phyloP scores from a whole-genome alignment of 2,329 filamentous ascomycete species.

The Sphaceloma murrayae region DNA sequence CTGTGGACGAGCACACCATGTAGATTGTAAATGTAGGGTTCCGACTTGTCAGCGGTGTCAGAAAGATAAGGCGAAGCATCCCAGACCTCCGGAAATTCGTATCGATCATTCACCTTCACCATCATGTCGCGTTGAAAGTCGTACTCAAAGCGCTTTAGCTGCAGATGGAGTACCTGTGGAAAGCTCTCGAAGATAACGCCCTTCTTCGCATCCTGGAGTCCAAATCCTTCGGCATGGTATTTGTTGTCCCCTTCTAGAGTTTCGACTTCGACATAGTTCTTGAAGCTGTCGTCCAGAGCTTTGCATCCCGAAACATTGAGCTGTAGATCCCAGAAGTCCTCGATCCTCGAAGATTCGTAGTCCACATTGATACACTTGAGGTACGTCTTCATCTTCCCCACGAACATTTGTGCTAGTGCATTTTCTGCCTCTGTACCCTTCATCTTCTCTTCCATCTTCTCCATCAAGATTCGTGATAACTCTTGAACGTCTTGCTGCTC shows the following conservation, averaged over 20 bases:
- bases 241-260: slow-evolving; percentile 98
- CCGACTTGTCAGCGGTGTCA: slow-evolving; percentile 74
- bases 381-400: slow-evolving; percentile 97
- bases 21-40: slow-evolving; percentile 83
- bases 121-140: slow-evolving; percentile 92
- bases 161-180: slow-evolving; percentile 84
- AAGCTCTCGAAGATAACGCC: slow-evolving; percentile 96
- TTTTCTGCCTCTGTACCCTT: slow-evolving; percentile 90
- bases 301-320: slow-evolving; percentile 93
- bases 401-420: slow-evolving; percentile 80
- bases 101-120: slow-evolving; percentile 96
- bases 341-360: slow-evolving; percentile 88
- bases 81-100: slow-evolving; percentile 77
- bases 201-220: slow-evolving; percentile 92
- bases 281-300: slow-evolving; percentile 86
- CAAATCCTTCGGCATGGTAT: slow-evolving; percentile 86
- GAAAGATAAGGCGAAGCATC: slow-evolving; percentile 82
- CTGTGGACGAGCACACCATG: slow-evolving; percentile 95
- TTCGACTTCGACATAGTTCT: slow-evolving; percentile 92
- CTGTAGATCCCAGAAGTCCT: slow-evolving; percentile 99
- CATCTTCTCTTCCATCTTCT: slow-evolving; percentile 94
- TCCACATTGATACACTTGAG: slow-evolving; percentile 98
- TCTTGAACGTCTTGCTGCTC: slow-evolving; percentile 99
- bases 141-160: slow-evolving; percentile 96
- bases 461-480: slow-evolving; percentile 91